Evolutionary conservation across 225 moss, liverwort and hornwort genomes (phyloP), one percentile per base, ranked within the genome.

Genomic region (Physcomitrellopsis africana): DNA sequence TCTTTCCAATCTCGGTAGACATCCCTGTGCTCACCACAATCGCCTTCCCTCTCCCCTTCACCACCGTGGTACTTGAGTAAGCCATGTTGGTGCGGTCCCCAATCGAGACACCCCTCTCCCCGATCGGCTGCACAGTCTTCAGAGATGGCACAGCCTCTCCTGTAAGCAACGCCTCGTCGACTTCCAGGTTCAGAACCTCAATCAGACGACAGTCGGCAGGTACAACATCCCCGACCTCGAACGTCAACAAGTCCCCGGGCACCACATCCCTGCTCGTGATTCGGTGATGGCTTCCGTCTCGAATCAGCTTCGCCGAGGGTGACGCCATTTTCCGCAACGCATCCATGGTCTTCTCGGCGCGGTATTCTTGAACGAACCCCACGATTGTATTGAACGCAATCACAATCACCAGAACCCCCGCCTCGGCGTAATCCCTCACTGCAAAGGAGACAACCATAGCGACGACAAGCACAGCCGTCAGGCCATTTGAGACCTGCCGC

Each of bases 291-390:
- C 0, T 5, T 0, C 84, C 86, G 10, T 83, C 83, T 15, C 86
- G 86, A 41, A 89, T 77, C 10, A 83, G 79, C 48, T 83, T 86
- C 26, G 89, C 89, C 1, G 89, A 82, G 24, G 89, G 89, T 15
- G 83, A 89, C 20, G 86, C 86, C 83, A 89, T 89, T 47, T 76
- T 86, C 4, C 89, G 74, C 32, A 89, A 56, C 10, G 83, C 89
- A 57, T 89, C 89, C 83, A 89, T 86, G 18, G 81, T 89, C 74
- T 83, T 89, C 70, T 89, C 86, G 22, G 86, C 89, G 5, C 81
- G 78, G 17, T 44, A 88, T 62, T 88, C 88, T 60, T 88, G 88
- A 1, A 81, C 0, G 26, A 89, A 89, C 10, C 89, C 89, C 11
- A 83, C 86, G 0, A 60, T 12, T 4, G 81, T 82, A 11, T 86